Conservation (phyloP, 1,284 basidiomycete genomes). For the Hemileia vastatrix region DNA sequence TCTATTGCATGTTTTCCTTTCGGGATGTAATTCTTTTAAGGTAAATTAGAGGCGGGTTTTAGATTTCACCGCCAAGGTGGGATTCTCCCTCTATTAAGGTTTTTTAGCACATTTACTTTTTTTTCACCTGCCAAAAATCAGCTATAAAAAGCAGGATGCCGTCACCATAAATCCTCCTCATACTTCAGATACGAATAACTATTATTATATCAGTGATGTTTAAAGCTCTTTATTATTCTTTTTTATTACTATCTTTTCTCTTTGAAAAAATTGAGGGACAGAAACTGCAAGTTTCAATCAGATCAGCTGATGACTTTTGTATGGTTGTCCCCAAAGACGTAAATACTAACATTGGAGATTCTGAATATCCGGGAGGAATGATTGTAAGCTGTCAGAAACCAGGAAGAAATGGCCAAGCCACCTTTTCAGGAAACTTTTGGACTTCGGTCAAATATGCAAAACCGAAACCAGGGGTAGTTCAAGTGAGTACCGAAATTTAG, state of each 20-base stretch:
- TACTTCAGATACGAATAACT: too few relatives aligned
- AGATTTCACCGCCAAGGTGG: too few relatives aligned
- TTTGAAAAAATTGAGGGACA: neutral
- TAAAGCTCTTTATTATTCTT: neutral
- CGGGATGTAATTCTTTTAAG: too few relatives aligned
- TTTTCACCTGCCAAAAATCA: too few relatives aligned
- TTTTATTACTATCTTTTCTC: neutral
- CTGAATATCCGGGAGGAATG: conserved; percentile 10
- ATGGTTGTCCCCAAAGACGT: conserved; percentile 23
- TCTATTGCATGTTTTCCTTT: too few relatives aligned
- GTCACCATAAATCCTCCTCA: too few relatives aligned
- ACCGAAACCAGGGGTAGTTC: conserved; percentile 14
- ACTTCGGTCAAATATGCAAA: conserved; percentile 18
- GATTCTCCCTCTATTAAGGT: too few relatives aligned
- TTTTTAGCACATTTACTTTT: too few relatives aligned
- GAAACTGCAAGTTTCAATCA: conserved; percentile 9
- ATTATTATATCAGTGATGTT: too few relatives aligned
- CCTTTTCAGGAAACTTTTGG: conserved; percentile 25
- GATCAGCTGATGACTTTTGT: conserved; percentile 25
- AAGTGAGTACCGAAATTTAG: neutral
- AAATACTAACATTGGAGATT: conserved; percentile 25
- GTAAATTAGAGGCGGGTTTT: too few relatives aligned
- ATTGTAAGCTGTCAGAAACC: conserved; percentile 25
- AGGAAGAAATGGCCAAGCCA: conserved; percentile 8
- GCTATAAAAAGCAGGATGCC: too few relatives aligned